Percentiles rank a stretch among this genome's conserved stretches.
These are phyloP conservation scores for Termitomyces sp. DNA, from an alignment of 768 basidiomycete genomes.

Conservation along the genomic window DNA sequence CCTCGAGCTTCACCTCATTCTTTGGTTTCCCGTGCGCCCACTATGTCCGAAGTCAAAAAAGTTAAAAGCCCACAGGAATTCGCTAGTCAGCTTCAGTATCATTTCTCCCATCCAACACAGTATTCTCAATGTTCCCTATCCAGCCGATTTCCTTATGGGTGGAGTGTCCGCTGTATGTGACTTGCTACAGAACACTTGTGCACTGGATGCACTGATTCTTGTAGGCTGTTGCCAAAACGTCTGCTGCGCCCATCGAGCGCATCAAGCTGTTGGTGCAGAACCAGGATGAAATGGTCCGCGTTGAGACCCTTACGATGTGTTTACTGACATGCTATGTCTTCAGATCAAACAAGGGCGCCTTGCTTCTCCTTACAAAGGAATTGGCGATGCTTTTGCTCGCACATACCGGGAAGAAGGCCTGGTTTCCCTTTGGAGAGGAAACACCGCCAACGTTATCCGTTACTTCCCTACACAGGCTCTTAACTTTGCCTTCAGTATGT, in stretches of 20 bases:
- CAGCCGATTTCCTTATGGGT: conserved; percentile 95
- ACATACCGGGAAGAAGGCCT: conserved; percentile 96
- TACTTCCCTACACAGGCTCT: conserved; percentile 99
- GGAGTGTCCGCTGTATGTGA: conserved; percentile 86
- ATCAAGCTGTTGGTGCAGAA: conserved; percentile 98
- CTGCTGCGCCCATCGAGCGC: conserved; percentile 99
- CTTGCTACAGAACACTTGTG: not conserved
- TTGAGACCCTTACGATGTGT: not conserved
- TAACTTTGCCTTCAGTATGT: conserved; percentile 99
- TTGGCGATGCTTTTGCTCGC: conserved; percentile 86
- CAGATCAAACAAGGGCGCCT: conserved; percentile 99
- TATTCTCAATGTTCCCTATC: conserved; percentile 17
- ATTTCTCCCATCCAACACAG: conserved; percentile 1
- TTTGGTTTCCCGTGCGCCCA: conserved; percentile 34
- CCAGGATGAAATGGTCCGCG: conserved; percentile 97
- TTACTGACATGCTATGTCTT: conserved; percentile 30
- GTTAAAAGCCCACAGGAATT: conserved; percentile 91
- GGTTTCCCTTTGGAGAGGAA: conserved; percentile 96
- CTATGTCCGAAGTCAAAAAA: conserved; percentile 84
- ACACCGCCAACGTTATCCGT: conserved; percentile 99
- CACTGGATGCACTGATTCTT: not conserved
- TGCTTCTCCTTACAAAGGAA: conserved; percentile 92
- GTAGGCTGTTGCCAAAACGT: conserved; percentile 97
- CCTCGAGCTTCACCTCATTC: conserved; percentile 52
- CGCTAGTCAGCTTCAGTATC: conserved; percentile 49